Evolutionary conservation across 1,284 basidiomycete genomes (phyloP).

Genomic region (Pseudozyma sp.): DNA sequence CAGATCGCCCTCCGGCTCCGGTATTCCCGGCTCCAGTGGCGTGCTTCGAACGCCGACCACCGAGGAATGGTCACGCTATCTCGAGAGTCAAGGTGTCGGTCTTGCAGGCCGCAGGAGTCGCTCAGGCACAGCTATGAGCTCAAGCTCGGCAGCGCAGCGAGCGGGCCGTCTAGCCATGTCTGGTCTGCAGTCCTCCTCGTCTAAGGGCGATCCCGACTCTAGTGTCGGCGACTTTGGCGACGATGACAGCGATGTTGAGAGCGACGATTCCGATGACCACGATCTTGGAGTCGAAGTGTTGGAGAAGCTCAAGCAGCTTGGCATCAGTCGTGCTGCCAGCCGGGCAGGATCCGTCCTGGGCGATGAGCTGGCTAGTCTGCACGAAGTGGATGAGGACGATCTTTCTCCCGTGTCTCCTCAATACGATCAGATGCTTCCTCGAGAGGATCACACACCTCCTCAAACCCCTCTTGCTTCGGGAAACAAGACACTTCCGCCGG

Average conservation of each 20-base stretch:
- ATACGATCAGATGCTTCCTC: conserved; percentile 16
- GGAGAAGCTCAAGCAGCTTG: conserved; percentile 49
- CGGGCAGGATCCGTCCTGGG: conserved; percentile 52
- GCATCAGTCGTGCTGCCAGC: conserved; percentile 48
- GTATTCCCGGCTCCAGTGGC: conserved; percentile 22
- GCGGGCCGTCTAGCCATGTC: conserved; percentile 21
- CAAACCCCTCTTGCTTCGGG: conserved; percentile 36
- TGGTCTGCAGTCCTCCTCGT: conserved; percentile 12
- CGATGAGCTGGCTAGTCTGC: conserved; percentile 45
- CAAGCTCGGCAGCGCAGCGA: conserved; percentile 44
- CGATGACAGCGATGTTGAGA: conserved; percentile 40
- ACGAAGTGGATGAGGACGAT: conserved; percentile 54
- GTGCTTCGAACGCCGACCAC: conserved; percentile 62
- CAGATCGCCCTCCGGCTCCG: conserved; percentile 37
- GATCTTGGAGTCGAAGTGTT: conserved; percentile 41
- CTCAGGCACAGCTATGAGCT: conserved; percentile 31
- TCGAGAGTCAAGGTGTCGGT: conserved; percentile 58
- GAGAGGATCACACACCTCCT: conserved; percentile 24
- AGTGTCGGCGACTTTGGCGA: conserved; percentile 17
- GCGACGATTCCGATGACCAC: conserved; percentile 49
- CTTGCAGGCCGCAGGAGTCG: conserved; percentile 34
- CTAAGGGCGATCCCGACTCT: conserved; percentile 19
- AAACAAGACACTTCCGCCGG: conserved; percentile 14
- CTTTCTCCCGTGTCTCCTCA: conserved; percentile 45
- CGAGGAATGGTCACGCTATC: conserved; percentile 62